These are phyloP conservation scores for Echinosophora koreensis DNA, from an alignment of 306 rosid species.

Conservation along the genomic window DNA sequence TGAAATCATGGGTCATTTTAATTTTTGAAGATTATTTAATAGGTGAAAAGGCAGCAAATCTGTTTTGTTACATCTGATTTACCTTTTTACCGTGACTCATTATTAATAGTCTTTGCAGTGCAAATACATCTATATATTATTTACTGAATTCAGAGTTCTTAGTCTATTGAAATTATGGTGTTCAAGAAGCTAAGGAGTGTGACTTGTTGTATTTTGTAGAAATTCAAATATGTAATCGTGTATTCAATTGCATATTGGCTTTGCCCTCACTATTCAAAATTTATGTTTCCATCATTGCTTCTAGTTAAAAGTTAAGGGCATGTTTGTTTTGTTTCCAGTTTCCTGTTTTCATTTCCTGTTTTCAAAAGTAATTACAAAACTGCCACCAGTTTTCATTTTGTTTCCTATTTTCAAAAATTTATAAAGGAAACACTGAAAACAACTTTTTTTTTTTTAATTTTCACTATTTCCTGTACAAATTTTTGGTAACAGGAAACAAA, in stretches of 20 bases:
- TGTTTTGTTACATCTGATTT: background rate
- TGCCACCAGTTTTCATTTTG: no score
- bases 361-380: no score
- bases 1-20: background rate
- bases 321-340: no score
- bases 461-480: no score
- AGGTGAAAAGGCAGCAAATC: background rate
- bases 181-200: background rate
- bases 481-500: no score
- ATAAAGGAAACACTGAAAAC: no score
- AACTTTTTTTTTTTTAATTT: no score
- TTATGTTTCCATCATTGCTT: background rate
- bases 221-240: slow-evolving; percentile 1
- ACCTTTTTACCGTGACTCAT: background rate
- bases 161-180: background rate
- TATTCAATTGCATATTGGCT: background rate
- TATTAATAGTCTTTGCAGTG: background rate
- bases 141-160: background rate
- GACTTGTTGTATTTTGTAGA: background rate
- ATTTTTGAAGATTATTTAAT: slow-evolving; percentile 5
- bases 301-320: background rate
- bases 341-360: no score
- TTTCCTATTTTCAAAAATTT: no score
- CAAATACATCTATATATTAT: background rate
- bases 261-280: background rate